Evolutionary conservation across 176 grass and related monocot genomes (phyloP).

Genomic region (Tillandsia fasciculata): DNA sequence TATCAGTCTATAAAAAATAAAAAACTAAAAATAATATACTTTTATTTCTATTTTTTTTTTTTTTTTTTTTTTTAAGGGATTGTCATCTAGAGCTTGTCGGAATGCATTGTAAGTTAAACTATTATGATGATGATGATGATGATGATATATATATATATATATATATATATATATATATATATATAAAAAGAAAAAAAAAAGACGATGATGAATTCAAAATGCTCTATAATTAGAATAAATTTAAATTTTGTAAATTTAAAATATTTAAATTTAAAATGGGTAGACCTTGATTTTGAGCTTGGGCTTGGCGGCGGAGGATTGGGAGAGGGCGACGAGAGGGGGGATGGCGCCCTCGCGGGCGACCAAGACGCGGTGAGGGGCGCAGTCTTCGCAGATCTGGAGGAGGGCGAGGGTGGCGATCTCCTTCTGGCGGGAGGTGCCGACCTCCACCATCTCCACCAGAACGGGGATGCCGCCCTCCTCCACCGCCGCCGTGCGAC

Average conservation of each 20-base stretch:
- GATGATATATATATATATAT: no score
- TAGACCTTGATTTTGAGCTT: conserved; percentile 70
- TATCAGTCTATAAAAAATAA: no score
- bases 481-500: conserved; percentile 44
- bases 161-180: no score
- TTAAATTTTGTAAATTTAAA: neutral
- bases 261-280: neutral
- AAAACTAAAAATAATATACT: no score
- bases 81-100: no score
- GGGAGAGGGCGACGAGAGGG: conserved; percentile 78
- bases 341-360: conserved; percentile 88
- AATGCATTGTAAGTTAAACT: no score
- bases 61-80: no score
- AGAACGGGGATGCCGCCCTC: conserved; percentile 71
- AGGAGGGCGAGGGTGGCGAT: conserved; percentile 58
- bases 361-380: conserved; percentile 59
- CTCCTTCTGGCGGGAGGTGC: conserved; percentile 55
- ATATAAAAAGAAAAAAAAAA: no score
- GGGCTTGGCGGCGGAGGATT: conserved; percentile 42
- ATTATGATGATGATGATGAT: no score
- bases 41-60: no score
- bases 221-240: no score
- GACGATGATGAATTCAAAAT: no score
- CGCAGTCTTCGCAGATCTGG: conserved; percentile 81
- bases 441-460: conserved; percentile 90